Percentiles rank a stretch among this genome's conserved stretches.
Evolutionary conservation across 176 grass and related monocot genomes (phyloP).

Genomic region (Oryza australiensis): DNA sequence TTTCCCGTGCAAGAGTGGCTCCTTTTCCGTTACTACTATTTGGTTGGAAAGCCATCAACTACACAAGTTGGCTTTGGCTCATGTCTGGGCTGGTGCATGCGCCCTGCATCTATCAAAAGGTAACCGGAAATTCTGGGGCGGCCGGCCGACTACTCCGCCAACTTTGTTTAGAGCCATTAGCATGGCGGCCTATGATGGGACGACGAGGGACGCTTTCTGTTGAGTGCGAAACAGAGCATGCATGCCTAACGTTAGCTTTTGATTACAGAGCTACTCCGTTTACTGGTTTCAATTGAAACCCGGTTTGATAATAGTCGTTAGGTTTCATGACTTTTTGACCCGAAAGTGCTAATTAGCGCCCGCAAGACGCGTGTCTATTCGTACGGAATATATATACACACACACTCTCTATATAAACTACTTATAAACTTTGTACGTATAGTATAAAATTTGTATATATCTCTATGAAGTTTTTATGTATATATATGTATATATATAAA

Average conservation of each 20-base stretch:
- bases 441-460: too few relatives aligned
- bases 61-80: neutral
- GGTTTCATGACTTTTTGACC: conserved; percentile 12
- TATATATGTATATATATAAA: too few relatives aligned
- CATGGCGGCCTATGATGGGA: neutral
- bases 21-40: neutral
- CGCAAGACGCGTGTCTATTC: too few relatives aligned
- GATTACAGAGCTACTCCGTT: conserved; percentile 1
- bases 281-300: neutral
- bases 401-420: too few relatives aligned
- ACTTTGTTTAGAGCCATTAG: neutral
- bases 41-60: neutral
- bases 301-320: neutral
- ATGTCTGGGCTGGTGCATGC: too few relatives aligned
- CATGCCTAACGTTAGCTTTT: neutral
- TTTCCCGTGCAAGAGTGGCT: neutral
- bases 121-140: neutral
- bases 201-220: neutral
- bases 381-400: too few relatives aligned
- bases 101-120: neutral
- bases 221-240: neutral
- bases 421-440: too few relatives aligned
- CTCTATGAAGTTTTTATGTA: too few relatives aligned
- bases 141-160: neutral
- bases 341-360: too few relatives aligned